Percentiles rank a stretch among this genome's conserved stretches.
Evolutionary conservation across 2,329 filamentous ascomycete genomes (phyloP).

Genomic region (Talaromyces sp.): DNA sequence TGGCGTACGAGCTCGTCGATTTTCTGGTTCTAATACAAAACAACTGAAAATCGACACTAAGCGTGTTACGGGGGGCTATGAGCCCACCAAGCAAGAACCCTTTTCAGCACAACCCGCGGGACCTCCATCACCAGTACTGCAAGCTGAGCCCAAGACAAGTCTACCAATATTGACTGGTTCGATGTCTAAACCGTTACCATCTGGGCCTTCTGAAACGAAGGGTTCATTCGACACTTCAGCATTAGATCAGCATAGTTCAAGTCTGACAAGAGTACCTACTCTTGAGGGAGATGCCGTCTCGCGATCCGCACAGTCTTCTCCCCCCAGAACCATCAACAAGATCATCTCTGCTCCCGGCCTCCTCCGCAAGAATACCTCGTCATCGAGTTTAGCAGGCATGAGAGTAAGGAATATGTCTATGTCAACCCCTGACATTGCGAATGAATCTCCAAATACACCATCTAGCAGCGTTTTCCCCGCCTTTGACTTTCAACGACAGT

Average conservation of each 20-base stretch:
- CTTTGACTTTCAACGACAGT: constrained; percentile 40
- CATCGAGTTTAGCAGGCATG: constrained; percentile 64
- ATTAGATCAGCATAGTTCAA: constrained; percentile 38
- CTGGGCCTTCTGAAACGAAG: constrained; percentile 24
- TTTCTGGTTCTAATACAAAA: constrained; percentile 74
- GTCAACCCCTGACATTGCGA: constrained; percentile 55
- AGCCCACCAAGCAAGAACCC: constrained; percentile 24
- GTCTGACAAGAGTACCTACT: constrained; percentile 40
- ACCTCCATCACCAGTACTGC: constrained; percentile 26
- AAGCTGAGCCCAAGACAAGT: constrained; percentile 24
- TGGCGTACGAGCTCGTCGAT: constrained; percentile 66
- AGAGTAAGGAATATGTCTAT: constrained; percentile 69
- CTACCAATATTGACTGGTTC: constrained; percentile 17
- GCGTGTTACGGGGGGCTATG: constrained; percentile 24
- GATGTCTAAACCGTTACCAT: constrained; percentile 19
- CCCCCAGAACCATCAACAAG: constrained; percentile 34
- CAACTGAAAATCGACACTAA: constrained; percentile 85
- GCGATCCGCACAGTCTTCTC: constrained; percentile 29
- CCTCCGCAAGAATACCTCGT: constrained; percentile 64
- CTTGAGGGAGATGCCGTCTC: constrained; percentile 39
- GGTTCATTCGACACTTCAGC: constrained; percentile 32
- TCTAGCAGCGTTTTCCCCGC: constrained; percentile 62
- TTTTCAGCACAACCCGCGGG: constrained; percentile 22
- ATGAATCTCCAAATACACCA: constrained; percentile 69
- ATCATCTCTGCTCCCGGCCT: constrained; percentile 37